phyloP scores from a whole-genome alignment of 495 filamentous ascomycete species.

The Gamarada debralockiae region DNA sequence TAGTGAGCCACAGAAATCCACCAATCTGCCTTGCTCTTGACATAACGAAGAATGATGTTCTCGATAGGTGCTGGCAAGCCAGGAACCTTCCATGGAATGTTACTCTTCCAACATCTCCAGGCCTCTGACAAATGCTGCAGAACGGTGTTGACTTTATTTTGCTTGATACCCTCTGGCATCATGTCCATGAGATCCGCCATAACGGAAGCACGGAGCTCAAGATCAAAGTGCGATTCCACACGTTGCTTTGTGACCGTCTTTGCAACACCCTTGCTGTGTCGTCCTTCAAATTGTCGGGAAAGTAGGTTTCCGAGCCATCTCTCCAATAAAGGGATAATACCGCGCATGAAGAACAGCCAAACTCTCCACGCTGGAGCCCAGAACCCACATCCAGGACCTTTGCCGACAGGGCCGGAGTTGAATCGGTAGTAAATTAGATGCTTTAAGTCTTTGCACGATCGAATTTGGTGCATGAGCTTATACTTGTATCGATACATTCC shows the following conservation, averaged over 20 bases:
- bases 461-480: conserved; percentile 99
- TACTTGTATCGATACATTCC: conserved; percentile 99
- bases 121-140: conserved; percentile 96
- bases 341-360: conserved; percentile 99
- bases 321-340: conserved; percentile 94
- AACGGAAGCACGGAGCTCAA: conserved; percentile 95
- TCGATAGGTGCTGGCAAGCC: conserved; percentile 95
- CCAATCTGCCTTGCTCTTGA: conserved; percentile 99
- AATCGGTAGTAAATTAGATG: conserved; percentile 99
- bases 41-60: conserved; percentile 96
- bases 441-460: conserved; percentile 98
- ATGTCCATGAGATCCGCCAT: conserved; percentile 99
- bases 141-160: conserved; percentile 98
- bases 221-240: conserved; percentile 97
- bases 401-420: conserved; percentile 96
- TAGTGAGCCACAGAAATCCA: conserved; percentile 99
- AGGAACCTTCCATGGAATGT: conserved; percentile 99
- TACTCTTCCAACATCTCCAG: conserved; percentile 99
- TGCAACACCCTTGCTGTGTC: conserved; percentile 98
- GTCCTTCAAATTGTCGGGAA: conserved; percentile 95
- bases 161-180: conserved; percentile 99
- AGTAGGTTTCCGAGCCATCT: conserved; percentile 97
- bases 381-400: conserved; percentile 97
- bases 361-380: conserved; percentile 99
- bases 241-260: conserved; percentile 99